These are phyloP conservation scores for Penicillium dipodomyicola DNA, from an alignment of 495 filamentous ascomycete genomes.

Conservation along the genomic window DNA sequence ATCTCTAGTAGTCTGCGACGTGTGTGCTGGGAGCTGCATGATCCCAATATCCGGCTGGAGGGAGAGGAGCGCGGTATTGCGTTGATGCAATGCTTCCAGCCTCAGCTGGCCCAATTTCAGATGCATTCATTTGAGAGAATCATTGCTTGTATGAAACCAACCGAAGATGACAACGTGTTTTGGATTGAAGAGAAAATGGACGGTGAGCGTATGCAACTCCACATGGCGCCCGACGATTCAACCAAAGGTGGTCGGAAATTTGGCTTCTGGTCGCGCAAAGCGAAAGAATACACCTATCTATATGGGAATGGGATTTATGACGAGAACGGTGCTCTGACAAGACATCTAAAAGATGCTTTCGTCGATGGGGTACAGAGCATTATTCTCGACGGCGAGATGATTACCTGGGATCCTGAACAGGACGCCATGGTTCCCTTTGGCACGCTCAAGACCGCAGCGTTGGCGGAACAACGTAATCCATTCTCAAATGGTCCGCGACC, in stretches of 20 bases:
- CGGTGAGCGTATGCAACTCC: slow-evolving; percentile 94
- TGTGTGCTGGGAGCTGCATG: slow-evolving; percentile 92
- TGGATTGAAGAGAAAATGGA: slow-evolving; percentile 99
- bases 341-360: slow-evolving; percentile 78
- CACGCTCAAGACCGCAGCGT: slow-evolving; percentile 86
- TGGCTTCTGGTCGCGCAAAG: slow-evolving; percentile 91
- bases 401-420: slow-evolving; percentile 91
- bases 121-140: slow-evolving; percentile 84
- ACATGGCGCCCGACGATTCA: slow-evolving; percentile 73
- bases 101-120: slow-evolving; percentile 94
- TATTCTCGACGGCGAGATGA: slow-evolving; percentile 97
- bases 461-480: slow-evolving; percentile 77
- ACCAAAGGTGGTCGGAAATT: slow-evolving; percentile 71
- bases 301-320: slow-evolving; percentile 80
- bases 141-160: slow-evolving; percentile 66
- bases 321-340: slow-evolving; percentile 72
- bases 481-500: slow-evolving; percentile 72
- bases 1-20: slow-evolving; percentile 85
- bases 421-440: slow-evolving; percentile 87
- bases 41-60: slow-evolving; percentile 71
- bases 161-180: slow-evolving; percentile 70
- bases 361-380: slow-evolving; percentile 73
- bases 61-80: slow-evolving; percentile 70
- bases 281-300: slow-evolving; percentile 94
- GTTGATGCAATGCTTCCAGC: slow-evolving; percentile 96